Conservation (phyloP, 257 asterid genomes). For the Jacaranda copaia region DNA sequence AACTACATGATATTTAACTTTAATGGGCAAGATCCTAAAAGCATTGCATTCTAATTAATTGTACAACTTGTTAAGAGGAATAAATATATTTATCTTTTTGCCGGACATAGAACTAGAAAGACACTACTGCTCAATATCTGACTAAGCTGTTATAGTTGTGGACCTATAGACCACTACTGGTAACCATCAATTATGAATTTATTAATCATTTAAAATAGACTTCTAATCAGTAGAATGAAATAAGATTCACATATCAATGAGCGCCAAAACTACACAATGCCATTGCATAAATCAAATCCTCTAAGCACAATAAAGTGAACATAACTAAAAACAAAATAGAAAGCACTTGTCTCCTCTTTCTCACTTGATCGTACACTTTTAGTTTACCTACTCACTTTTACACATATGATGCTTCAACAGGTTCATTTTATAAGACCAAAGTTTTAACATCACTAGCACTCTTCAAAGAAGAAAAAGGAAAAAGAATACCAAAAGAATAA, state of each 20-base stretch:
- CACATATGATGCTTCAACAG: constrained; percentile 23
- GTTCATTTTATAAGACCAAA: constrained; percentile 10
- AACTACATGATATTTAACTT: constrained; percentile 20
- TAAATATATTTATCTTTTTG: background rate
- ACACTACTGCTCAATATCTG: constrained; percentile 19
- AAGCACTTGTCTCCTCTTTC: background rate
- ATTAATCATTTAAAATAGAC: background rate
- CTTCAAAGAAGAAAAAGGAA: background rate
- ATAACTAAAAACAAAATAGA: constrained; percentile 2
- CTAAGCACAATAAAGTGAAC: constrained; percentile 5
- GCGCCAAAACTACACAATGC: constrained; percentile 6
- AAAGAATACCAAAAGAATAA: constrained; percentile 16
- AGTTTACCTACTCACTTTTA: constrained; percentile 20
- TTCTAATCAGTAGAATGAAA: constrained; percentile 19
- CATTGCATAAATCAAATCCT: constrained; percentile 16
- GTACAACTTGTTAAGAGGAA: background rate
- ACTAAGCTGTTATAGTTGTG: constrained; percentile 10
- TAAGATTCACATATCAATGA: constrained; percentile 8
- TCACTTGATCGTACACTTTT: constrained; percentile 1
- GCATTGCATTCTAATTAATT: constrained; percentile 3
- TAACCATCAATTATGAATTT: constrained; percentile 26
- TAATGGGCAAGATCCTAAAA: constrained; percentile 17
- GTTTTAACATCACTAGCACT: constrained; percentile 3
- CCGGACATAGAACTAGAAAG: constrained; percentile 1
- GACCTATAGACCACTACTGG: constrained; percentile 14